Evolutionary conservation across 2,329 filamentous ascomycete genomes (phyloP), one percentile per base, ranked within the genome.

Genomic region (Zelopaecilomyces penicillatus): DNA sequence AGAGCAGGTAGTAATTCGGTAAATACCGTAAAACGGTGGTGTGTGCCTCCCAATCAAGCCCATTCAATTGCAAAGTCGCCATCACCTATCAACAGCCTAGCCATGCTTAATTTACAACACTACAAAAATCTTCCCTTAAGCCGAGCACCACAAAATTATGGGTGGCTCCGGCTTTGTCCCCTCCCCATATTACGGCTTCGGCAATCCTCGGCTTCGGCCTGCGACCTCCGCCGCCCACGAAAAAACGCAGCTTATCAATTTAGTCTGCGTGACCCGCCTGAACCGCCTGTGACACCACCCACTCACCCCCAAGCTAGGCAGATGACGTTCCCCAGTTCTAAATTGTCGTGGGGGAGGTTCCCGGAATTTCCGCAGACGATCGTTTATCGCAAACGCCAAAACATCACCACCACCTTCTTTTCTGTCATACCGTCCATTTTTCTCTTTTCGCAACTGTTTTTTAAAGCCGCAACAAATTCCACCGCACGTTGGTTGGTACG

Each of bases 131-230:
- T 19, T 19, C 19, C 19, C 19, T 19, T 19, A 19, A 19, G 19
- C 19, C 19, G 19, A 19, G 19, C 19, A 19, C 19, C 19, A 19
- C 19, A n/a, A n/a, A n/a, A n/a, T 19, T 19, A 19, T 19, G 19
- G 19, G 19, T 19, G 19, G 19, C 19, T 19, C 19, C 19, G 19
- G 19, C 19, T 19, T 19, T 19, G 19, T 19, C 19, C 19, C 19
- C 3, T 3, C 19, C 19, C 19, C 19, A 19, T 19, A 19, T 44
- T 44, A 39, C 36, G 45, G 39, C 44, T 10, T 49, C 50, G 53
- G 53, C 46, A 48, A 53, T 54, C 49, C 47, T 52, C 49, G 42
- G 50, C 49, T 47, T 44, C 37, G 29, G 33, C 33, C 10, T 12
- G 37, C 37, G 19, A 19, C 19, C 19, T 19, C 19, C 19, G 19